Evolutionary conservation across 2,329 filamentous ascomycete species (phyloP).

Genomic region (Trichophaea hybrida): DNA sequence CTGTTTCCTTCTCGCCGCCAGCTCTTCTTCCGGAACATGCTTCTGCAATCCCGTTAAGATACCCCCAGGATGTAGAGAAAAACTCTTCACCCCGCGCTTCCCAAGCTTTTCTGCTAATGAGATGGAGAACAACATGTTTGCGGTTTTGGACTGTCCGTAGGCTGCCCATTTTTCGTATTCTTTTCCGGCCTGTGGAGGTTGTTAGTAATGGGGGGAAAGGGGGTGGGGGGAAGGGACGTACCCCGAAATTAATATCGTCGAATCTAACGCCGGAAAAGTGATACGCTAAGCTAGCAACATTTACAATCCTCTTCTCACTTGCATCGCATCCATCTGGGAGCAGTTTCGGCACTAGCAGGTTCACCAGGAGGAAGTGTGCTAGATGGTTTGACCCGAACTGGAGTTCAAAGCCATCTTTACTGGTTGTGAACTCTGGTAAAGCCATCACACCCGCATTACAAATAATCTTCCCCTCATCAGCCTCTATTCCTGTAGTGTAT

Average conservation of each 20-base stretch:
- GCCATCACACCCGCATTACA: conserved; percentile 34
- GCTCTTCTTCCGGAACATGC: background rate
- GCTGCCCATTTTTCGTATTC: conserved; percentile 34
- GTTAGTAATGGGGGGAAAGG: background rate
- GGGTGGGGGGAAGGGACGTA: conserved; percentile 15
- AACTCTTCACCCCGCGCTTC: conserved; percentile 30
- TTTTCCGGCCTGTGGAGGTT: conserved; percentile 24
- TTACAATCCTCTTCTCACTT: conserved; percentile 32
- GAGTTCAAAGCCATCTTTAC: conserved; percentile 32
- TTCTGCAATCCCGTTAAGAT: conserved; percentile 7
- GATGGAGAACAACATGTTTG: conserved; percentile 37
- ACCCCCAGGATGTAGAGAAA: conserved; percentile 35
- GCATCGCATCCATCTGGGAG: conserved; percentile 20
- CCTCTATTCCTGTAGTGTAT: too few species aligned
- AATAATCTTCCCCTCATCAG: conserved; percentile 20
- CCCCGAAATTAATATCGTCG: conserved; percentile 35
- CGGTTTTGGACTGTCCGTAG: conserved; percentile 41
- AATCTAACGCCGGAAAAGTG: conserved; percentile 34
- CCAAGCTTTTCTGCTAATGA: conserved; percentile 32
- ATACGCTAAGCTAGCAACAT: conserved; percentile 36
- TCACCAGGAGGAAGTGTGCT: conserved; percentile 33
- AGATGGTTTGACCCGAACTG: conserved; percentile 33
- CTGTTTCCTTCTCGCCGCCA: background rate
- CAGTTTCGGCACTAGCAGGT: conserved; percentile 30
- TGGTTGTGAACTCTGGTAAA: conserved; percentile 16